These are phyloP conservation scores for Usnea hakonensis DNA, from an alignment of 495 filamentous ascomycete species.

Conservation along the genomic window DNA sequence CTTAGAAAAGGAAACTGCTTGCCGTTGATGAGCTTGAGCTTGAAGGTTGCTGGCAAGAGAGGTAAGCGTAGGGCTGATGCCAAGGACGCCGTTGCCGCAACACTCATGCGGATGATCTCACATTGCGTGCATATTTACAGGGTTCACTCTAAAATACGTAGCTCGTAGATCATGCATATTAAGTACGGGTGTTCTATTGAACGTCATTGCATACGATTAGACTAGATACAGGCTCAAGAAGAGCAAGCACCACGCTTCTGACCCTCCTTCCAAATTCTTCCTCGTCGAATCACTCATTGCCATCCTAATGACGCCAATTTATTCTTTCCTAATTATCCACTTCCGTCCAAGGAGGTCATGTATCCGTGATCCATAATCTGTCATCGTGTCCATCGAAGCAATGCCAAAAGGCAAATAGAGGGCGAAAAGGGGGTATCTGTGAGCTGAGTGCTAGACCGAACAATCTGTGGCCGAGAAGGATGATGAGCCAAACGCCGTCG, in stretches of 20 bases:
- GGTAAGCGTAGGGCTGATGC: slow-evolving; percentile 2
- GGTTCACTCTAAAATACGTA: not conserved
- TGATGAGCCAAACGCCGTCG: slow-evolving; percentile 5
- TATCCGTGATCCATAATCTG: not conserved
- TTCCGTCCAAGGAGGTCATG: not conserved
- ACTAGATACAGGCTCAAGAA: slow-evolving; percentile 1
- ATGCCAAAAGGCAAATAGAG: not conserved
- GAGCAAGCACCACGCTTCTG: not conserved
- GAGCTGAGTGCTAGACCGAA: slow-evolving; percentile 11
- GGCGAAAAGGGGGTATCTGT: slow-evolving; percentile 15
- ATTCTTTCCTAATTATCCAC: not conserved
- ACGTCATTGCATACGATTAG: not conserved
- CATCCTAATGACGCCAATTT: not conserved
- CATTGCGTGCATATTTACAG: not conserved
- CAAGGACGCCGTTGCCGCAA: not conserved
- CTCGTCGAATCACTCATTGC: not conserved
- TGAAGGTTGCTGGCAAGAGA: not conserved
- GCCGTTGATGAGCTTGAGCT: not conserved
- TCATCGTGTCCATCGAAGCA: slow-evolving; percentile 11
- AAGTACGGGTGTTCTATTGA: not conserved
- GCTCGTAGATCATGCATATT: not conserved
- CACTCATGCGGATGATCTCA: not conserved
- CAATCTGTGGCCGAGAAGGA: slow-evolving; percentile 9
- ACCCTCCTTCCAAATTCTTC: not conserved
- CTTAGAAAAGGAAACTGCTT: not conserved